A percentile compares a stretch with the other conserved stretches of the same genome.
phyloP scores from a whole-genome alignment of 1,284 basidiomycete genomes.

The Tylopilus sp. region DNA sequence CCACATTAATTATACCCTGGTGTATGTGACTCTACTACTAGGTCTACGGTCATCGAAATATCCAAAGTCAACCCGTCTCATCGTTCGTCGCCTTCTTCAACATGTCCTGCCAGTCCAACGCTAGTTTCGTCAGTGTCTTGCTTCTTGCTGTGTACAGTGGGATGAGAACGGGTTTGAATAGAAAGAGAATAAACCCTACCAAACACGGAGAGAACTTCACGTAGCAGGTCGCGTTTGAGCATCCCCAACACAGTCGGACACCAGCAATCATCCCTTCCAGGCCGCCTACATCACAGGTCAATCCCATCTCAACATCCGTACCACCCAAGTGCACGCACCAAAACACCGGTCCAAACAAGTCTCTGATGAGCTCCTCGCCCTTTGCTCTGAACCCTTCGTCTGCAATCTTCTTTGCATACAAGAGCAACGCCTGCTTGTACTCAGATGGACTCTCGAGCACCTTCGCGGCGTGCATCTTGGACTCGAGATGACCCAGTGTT shows the following conservation, averaged over 20 bases:
- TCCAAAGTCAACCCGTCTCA: constrained; percentile 30
- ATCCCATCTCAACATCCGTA: constrained; percentile 3
- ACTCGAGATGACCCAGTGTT: constrained; percentile 83
- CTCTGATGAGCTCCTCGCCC: constrained; percentile 84
- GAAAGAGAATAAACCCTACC: constrained; percentile 44
- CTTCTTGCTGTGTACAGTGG: constrained; percentile 52
- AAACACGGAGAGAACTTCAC: constrained; percentile 75
- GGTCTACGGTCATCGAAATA: neutral
- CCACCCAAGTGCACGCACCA: constrained; percentile 53
- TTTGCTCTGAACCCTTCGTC: constrained; percentile 84
- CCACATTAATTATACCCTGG: too few species aligned
- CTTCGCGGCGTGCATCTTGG: constrained; percentile 68
- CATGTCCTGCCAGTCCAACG: constrained; percentile 75
- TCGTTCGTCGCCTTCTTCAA: constrained; percentile 61
- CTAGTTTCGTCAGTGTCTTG: constrained; percentile 69
- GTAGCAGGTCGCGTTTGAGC: constrained; percentile 75
- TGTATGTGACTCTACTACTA: too few species aligned
- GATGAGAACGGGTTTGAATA: constrained; percentile 3
- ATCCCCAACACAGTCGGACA: constrained; percentile 64
- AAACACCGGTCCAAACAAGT: constrained; percentile 85
- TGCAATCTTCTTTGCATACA: constrained; percentile 80
- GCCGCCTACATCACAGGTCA: constrained; percentile 52
- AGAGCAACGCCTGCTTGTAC: constrained; percentile 70
- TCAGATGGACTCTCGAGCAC: constrained; percentile 78
- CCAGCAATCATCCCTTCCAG: constrained; percentile 65